Evolutionary conservation across 2,329 filamentous ascomycete species (phyloP).

Genomic region (Didymella segeticola): DNA sequence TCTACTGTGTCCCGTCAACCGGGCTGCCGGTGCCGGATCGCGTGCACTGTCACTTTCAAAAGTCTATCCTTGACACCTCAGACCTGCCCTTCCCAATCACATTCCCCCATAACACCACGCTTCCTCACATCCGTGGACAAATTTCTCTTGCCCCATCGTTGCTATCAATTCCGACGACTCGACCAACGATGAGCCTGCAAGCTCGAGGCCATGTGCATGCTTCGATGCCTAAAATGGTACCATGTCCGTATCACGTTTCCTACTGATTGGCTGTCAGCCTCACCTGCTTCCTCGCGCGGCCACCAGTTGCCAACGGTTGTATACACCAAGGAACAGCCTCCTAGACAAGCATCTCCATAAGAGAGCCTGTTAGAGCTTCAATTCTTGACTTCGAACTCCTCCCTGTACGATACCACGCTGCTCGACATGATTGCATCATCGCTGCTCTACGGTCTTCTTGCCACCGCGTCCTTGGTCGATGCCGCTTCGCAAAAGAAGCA

Average conservation of each 20-base stretch:
- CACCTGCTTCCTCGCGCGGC: neutral
- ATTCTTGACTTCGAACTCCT: neutral
- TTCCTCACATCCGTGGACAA: neutral
- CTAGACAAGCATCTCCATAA: constrained; percentile 13
- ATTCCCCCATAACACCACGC: neutral
- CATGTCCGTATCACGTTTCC: constrained; percentile 32
- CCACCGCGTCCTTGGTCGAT: constrained; percentile 22
- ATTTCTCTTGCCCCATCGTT: neutral
- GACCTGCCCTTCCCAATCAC: constrained; percentile 22
- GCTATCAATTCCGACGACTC: neutral
- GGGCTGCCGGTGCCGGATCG: neutral
- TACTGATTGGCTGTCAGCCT: constrained; percentile 31
- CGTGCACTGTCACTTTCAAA: neutral
- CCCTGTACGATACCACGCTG: neutral
- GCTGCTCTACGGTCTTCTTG: constrained; percentile 25
- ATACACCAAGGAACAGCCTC: neutral
- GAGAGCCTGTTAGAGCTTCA: constrained; percentile 5
- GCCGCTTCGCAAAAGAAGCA: constrained; percentile 38
- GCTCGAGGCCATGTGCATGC: constrained; percentile 5
- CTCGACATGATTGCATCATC: constrained; percentile 27
- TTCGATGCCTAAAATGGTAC: constrained; percentile 3
- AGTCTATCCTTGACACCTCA: neutral
- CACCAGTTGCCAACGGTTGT: constrained; percentile 1
- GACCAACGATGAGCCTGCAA: constrained; percentile 9
- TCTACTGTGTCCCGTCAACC: neutral